Conservation (phyloP, 371 early-diverging fungal species). For the Haplosporangium sp. region DNA sequence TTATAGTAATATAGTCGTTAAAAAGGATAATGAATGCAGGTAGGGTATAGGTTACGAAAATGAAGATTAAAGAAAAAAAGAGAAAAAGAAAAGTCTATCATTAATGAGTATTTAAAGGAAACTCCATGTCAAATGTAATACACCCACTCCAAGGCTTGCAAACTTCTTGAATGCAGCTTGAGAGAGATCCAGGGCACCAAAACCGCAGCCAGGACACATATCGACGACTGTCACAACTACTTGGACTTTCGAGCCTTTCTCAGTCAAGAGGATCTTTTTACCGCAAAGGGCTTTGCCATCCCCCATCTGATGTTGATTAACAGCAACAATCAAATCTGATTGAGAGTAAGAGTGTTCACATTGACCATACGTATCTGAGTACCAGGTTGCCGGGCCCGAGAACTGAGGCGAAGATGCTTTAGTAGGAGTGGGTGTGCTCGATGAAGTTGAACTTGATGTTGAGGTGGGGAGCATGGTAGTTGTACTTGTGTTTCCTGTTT, state of each 20-base stretch:
- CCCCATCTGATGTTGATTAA: conserved; percentile 54
- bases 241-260: conserved; percentile 26
- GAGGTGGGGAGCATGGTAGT: conserved; percentile 9
- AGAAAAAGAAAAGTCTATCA: neutral
- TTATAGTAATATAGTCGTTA: no score
- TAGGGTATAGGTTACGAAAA: conserved; percentile 1
- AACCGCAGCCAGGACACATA: conserved; percentile 48
- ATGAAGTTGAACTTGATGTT: conserved; percentile 4
- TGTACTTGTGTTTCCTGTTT: conserved; percentile 11
- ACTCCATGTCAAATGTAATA: conserved; percentile 33
- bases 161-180: conserved; percentile 53
- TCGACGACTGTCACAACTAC: conserved; percentile 43
- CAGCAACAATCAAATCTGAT: conserved; percentile 50
- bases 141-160: conserved; percentile 28
- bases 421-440: conserved; percentile 2
- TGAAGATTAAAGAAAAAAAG: neutral
- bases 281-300: conserved; percentile 35
- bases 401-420: conserved; percentile 18
- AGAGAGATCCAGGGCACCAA: conserved; percentile 46
- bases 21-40: no score
- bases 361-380: conserved; percentile 46
- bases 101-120: conserved; percentile 17
- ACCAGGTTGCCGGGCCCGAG: conserved; percentile 48
- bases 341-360: conserved; percentile 48
- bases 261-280: conserved; percentile 36